phyloP scores from a whole-genome alignment of 192 early-diverging fungal species.

The Coemansia sp. region DNA sequence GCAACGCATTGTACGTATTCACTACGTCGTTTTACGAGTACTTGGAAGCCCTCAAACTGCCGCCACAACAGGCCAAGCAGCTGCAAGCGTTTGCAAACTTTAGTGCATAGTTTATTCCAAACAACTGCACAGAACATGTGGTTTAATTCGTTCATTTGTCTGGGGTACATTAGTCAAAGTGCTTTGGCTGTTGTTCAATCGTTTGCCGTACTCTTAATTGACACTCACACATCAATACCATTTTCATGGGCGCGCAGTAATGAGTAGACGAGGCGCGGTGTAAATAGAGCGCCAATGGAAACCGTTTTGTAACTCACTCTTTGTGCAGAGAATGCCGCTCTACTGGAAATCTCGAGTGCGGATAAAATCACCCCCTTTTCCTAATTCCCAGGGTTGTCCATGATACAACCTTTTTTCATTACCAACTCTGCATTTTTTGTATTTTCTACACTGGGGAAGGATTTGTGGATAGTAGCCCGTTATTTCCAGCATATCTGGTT shows the following conservation, averaged over 20 bases:
- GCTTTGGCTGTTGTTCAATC: background rate
- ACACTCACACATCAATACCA: too few relatives aligned
- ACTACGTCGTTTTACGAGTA: conserved; percentile 45
- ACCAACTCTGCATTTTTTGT: too few relatives aligned
- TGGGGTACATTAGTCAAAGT: background rate
- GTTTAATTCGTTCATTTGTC: too few relatives aligned
- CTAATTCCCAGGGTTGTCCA: too few relatives aligned
- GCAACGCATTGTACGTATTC: conserved; percentile 41
- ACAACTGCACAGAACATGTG: too few relatives aligned
- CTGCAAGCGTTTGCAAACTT: conserved; percentile 53
- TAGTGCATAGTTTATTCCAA: conserved; percentile 18
- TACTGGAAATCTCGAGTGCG: background rate
- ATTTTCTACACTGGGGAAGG: too few relatives aligned
- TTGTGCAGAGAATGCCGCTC: background rate
- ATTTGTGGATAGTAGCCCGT: too few relatives aligned
- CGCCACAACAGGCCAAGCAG: conserved; percentile 26
- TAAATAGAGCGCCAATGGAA: background rate
- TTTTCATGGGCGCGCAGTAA: background rate
- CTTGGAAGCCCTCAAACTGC: conserved; percentile 45
- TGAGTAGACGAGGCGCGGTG: background rate
- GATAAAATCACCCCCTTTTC: background rate
- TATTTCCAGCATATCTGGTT: too few relatives aligned
- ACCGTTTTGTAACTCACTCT: background rate
- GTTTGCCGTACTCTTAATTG: background rate
- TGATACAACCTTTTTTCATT: too few relatives aligned